phyloP scores from a whole-genome alignment of 768 basidiomycete genomes.

The Megacollybia marginata region DNA sequence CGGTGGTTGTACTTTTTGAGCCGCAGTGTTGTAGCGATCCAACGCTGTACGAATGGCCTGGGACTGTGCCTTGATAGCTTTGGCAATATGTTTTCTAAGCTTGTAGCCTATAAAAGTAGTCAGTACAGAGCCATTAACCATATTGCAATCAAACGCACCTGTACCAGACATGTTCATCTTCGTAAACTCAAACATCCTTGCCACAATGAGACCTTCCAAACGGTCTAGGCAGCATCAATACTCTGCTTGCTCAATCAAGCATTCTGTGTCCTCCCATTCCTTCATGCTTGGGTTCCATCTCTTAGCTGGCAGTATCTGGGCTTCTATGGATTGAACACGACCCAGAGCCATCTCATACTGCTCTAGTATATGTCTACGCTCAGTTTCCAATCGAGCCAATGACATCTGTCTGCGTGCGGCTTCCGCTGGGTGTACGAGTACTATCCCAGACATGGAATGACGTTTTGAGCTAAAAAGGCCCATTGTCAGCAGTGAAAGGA shows the following conservation, averaged over 20 bases:
- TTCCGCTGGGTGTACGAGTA: neutral
- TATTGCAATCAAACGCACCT: neutral
- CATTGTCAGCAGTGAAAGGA: neutral
- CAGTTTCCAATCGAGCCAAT: neutral
- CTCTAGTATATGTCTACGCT: neutral
- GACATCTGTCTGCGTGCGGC: neutral
- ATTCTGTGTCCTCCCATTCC: neutral
- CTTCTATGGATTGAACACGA: neutral
- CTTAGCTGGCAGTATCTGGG: neutral
- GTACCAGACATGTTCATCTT: neutral
- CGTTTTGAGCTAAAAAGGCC: neutral
- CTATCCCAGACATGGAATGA: neutral
- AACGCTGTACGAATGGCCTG: constrained; percentile 9
- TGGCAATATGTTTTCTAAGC: constrained; percentile 8
- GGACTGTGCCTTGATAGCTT: constrained; percentile 6
- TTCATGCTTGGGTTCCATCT: neutral
- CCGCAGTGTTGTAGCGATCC: constrained; percentile 6
- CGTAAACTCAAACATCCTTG: too few relatives aligned
- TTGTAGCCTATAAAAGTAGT: constrained; percentile 7
- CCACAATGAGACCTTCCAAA: too few relatives aligned
- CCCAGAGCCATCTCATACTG: neutral
- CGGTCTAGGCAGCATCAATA: neutral
- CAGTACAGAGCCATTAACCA: neutral
- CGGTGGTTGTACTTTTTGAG: constrained; percentile 2
- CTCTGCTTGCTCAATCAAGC: neutral